Percentiles rank a stretch among this genome's conserved stretches.
phyloP scores from a whole-genome alignment of 441 rosid genomes.

The Brassica hybrid region DNA sequence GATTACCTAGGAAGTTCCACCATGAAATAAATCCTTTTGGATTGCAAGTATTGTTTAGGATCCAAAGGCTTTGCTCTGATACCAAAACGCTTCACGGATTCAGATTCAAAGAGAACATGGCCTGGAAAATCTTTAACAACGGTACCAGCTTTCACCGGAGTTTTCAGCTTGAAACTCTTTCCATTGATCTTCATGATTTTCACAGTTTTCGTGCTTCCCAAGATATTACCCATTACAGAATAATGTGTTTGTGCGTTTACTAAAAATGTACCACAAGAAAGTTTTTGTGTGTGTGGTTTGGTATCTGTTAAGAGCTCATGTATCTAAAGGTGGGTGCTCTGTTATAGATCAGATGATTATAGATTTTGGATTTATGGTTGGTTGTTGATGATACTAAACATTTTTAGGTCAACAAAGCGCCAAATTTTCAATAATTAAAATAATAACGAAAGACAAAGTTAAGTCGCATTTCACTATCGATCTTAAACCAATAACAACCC shows the following conservation, averaged over 20 bases:
- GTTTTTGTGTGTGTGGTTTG: not conserved
- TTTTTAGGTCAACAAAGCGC: conserved; percentile 56
- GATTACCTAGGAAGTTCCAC: conserved; percentile 64
- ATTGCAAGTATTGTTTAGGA: conserved; percentile 51
- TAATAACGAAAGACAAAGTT: conserved; percentile 27
- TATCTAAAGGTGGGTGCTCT: conserved; percentile 42
- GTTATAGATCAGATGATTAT: conserved; percentile 37
- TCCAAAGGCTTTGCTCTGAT: conserved; percentile 68
- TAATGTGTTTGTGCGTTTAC: not conserved
- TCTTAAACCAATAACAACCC: conserved; percentile 19
- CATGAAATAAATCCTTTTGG: conserved; percentile 76
- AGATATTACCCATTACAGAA: conserved; percentile 68
- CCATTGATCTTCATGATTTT: conserved; percentile 89
- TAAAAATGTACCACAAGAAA: conserved; percentile 15
- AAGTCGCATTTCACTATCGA: conserved; percentile 28
- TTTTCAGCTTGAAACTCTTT: conserved; percentile 72
- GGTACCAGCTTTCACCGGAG: conserved; percentile 73
- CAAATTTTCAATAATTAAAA: conserved; percentile 35
- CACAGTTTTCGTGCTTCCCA: conserved; percentile 57
- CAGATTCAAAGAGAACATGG: conserved; percentile 74
- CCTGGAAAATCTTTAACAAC: conserved; percentile 72
- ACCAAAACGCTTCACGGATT: conserved; percentile 74
- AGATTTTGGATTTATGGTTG: conserved; percentile 31
- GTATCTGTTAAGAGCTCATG: conserved; percentile 30
- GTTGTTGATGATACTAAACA: conserved; percentile 29